These are phyloP conservation scores for Wickerhamomyces sydowiorum DNA, from an alignment of 805 yeast species.

Conservation along the genomic window DNA sequence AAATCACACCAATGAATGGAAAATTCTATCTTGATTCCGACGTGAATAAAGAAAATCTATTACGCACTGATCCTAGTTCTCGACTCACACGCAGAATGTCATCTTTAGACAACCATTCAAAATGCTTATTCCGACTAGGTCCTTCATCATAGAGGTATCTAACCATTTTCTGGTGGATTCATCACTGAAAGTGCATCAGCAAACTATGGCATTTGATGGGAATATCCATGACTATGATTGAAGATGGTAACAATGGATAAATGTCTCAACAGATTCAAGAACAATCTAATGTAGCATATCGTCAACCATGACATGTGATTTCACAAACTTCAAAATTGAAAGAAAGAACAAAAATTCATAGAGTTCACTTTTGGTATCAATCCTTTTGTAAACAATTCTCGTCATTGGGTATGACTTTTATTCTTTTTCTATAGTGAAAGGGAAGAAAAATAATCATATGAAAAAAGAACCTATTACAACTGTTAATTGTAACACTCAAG, in stretches of 20 bases:
- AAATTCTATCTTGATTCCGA: slow-evolving; percentile 12
- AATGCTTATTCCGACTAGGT: slow-evolving; percentile 9
- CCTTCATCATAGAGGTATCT: slow-evolving; percentile 15
- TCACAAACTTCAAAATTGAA: too few relatives aligned
- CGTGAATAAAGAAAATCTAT: slow-evolving; percentile 10
- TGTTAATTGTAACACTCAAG: not conserved
- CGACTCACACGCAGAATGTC: not conserved
- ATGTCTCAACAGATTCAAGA: too few relatives aligned
- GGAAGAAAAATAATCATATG: slow-evolving; percentile 11
- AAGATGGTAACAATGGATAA: too few relatives aligned
- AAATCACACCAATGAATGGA: not conserved
- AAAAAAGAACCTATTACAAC: slow-evolving; percentile 10
- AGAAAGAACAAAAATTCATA: not conserved
- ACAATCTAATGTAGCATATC: too few relatives aligned
- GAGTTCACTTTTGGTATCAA: not conserved
- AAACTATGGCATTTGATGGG: too few relatives aligned
- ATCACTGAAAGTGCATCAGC: too few relatives aligned
- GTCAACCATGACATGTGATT: not conserved
- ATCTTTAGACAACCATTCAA: not conserved
- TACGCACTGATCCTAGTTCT: slow-evolving; percentile 19
- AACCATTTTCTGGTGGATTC: too few relatives aligned
- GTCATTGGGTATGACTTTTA: slow-evolving; percentile 14
- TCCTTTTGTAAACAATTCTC: slow-evolving; percentile 17
- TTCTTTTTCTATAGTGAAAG: slow-evolving; percentile 4
- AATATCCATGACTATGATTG: too few relatives aligned